Evolutionary conservation across 805 yeast genomes (phyloP).

Genomic region (Cyberlindnera mrakii): DNA sequence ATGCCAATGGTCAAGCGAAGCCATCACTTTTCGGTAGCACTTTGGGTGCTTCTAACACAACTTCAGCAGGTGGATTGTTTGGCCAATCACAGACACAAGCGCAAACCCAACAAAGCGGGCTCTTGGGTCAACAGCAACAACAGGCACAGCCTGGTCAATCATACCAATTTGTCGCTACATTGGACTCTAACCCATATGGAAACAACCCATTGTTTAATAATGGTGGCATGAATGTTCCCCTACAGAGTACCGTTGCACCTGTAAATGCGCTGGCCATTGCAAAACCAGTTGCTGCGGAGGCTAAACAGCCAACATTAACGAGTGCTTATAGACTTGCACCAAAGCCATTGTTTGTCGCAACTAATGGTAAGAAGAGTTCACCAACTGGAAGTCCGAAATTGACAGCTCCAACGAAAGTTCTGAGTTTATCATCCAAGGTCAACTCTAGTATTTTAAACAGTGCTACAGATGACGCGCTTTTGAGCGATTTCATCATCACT

Average conservation of each 20-base stretch:
- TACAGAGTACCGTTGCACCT: conserved; percentile 31
- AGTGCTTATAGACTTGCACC: conserved; percentile 63
- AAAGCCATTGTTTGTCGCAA: conserved; percentile 42
- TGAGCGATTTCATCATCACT: conserved; percentile 28
- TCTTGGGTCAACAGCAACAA: conserved; percentile 28
- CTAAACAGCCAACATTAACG: conserved; percentile 54
- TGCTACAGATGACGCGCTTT: conserved; percentile 59
- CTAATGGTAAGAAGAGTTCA: neutral
- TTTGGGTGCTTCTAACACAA: conserved; percentile 16
- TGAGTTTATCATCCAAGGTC: neutral
- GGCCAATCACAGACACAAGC: conserved; percentile 13
- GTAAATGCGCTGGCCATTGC: conserved; percentile 42
- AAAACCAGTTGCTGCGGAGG: conserved; percentile 42
- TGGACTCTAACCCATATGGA: conserved; percentile 70
- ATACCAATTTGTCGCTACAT: conserved; percentile 23
- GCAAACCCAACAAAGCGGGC: conserved; percentile 9
- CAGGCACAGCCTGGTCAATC: conserved; percentile 16
- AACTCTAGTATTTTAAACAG: conserved; percentile 32
- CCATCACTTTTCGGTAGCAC: conserved; percentile 28
- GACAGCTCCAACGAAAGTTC: neutral
- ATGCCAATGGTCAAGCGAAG: conserved; percentile 12
- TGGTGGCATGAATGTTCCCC: conserved; percentile 27
- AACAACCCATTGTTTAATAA: conserved; percentile 58
- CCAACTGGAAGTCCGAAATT: neutral
- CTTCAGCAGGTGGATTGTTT: conserved; percentile 19